Evolutionary conservation across 129 eudicot species (phyloP).

Genomic region (Heracleum sosnowskyi): DNA sequence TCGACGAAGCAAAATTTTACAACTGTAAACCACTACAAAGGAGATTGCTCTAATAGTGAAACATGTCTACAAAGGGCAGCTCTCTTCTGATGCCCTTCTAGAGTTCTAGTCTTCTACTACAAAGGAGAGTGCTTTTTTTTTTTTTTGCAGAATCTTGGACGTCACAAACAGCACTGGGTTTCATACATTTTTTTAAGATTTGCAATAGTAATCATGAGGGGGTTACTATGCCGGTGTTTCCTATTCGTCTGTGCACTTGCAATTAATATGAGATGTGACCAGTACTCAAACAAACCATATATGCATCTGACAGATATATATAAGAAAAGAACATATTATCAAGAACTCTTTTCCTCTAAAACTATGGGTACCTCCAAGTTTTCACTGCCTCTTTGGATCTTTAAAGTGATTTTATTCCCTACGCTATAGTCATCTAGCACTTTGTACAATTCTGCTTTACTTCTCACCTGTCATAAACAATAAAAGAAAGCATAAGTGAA

Average conservation of each 20-base stretch:
- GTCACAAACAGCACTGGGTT: neutral
- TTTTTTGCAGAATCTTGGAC: neutral
- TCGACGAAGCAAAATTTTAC: neutral
- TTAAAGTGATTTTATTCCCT: slow-evolving; percentile 66
- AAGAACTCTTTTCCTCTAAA: slow-evolving; percentile 58
- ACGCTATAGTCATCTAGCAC: slow-evolving; percentile 68
- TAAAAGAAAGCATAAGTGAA: neutral
- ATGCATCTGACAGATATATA: neutral
- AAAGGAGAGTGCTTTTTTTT: neutral
- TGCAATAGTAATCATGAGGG: neutral
- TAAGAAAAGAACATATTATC: neutral
- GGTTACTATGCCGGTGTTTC: neutral
- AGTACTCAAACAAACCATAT: neutral
- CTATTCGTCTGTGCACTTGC: neutral
- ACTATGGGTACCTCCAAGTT: slow-evolving; percentile 49
- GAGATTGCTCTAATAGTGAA: neutral
- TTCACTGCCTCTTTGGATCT: slow-evolving; percentile 61
- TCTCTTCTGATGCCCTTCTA: neutral
- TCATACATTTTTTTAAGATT: neutral
- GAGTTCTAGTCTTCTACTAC: neutral
- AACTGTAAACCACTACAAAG: neutral
- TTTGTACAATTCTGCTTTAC: slow-evolving; percentile 68
- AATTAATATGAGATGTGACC: neutral
- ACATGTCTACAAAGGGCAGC: neutral
- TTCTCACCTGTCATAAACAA: slow-evolving; percentile 61